Evolutionary conservation across 139 green algal species (phyloP).

Genomic region (Zygnema cylindricum): DNA sequence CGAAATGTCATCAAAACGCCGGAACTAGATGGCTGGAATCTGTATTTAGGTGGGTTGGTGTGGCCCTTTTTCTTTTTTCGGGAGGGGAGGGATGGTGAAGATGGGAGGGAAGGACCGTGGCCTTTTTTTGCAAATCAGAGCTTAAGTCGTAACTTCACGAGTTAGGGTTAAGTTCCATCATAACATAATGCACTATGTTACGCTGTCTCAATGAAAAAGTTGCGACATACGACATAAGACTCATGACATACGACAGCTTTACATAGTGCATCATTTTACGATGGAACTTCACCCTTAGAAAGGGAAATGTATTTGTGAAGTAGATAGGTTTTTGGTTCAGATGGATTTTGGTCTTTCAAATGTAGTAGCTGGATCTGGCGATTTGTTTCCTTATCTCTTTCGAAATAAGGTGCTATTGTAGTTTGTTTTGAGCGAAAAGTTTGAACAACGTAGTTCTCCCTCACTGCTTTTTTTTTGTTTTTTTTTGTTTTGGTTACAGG

Average conservation of each 20-base stretch:
- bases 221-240: no score
- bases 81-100: neutral
- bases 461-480: neutral
- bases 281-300: no score
- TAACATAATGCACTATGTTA: no score
- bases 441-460: no score
- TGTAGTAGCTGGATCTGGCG: neutral
- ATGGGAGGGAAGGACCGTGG: neutral
- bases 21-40: conserved; percentile 43
- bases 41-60: conserved; percentile 51
- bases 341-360: neutral
- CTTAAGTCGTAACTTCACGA: neutral
- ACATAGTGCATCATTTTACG: no score
- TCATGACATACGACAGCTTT: no score
- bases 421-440: no score
- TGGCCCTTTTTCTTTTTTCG: neutral
- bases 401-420: no score
- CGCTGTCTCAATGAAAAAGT: no score
- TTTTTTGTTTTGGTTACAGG: conserved; percentile 3
- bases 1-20: conserved; percentile 56
- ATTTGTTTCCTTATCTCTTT: neutral
- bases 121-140: neutral
- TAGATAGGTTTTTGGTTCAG: neutral
- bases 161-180: no score
- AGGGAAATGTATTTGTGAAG: no score